Base-by-base conservation (phyloP, 129 eudicot species). In the Arctium minus region DNA sequence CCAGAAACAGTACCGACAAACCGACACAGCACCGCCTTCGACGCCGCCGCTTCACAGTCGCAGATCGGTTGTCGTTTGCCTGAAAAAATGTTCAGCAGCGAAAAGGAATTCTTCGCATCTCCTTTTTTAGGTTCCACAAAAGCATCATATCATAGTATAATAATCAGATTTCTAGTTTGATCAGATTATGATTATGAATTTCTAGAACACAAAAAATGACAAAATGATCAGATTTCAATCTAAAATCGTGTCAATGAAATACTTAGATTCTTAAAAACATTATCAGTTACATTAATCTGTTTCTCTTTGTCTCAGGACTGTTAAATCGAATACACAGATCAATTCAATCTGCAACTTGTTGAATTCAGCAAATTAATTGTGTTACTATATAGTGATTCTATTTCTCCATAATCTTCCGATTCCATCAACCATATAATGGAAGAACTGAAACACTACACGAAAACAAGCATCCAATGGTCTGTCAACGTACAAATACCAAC, bases 381-480 rank as follows among this genome's bases (percentile, higher is more conserved):
- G 53, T 7, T 10, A 85, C 37, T 68, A 69, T 76, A 50, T 53
- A 5, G 42, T 76, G 70, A 85, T 40, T 76, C 86, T 81, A 22
- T 77, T 37, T 78, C 76, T 83, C 83, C 85, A 62, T 60, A 79
- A 81, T 70, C 87, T 79, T n/a, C 40, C 60, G 30, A 86, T 50
- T 11, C 87, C 89, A 40, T 75, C 73, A 13, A 83, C 36, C 82
- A 87, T 83, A 44, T 27, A 53, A 79, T 71, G 69, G 53, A 74
- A 83, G n/a, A 82, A 79, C 39, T 71, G 83, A 56, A 79, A 79
- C 1, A 72, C 81, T 22, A 83, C 75, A 33, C 70, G 65, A 37
- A 83, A 86, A 74, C 86, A 86, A 40, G 84, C 81, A 22, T 68
- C 60, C 29, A 86, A 74, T 0, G 92, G 91, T 81, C 60, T 87